Percentiles rank a stretch among this genome's conserved stretches.
Evolutionary conservation across 2,329 filamentous ascomycete species (phyloP).

Genomic region (Mollisia scopiformis): DNA sequence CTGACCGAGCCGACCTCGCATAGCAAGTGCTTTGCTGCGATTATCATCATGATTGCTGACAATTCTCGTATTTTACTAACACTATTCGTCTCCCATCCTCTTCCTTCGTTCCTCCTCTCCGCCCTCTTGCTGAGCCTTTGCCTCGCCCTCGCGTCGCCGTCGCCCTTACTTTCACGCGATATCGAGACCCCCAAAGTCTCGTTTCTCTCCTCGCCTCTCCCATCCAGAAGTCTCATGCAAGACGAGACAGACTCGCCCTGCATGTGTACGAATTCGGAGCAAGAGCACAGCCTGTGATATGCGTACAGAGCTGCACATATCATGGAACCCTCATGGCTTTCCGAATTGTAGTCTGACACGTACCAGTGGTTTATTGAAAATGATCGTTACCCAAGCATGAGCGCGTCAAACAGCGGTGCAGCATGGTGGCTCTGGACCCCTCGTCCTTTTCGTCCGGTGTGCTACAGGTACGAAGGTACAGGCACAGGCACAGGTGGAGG

Average conservation of each 20-base stretch:
- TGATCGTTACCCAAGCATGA: background rate
- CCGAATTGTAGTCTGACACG: slow-evolving; percentile 29
- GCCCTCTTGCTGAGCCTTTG: too few species aligned
- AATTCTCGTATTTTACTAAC: too few species aligned
- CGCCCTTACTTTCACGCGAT: background rate
- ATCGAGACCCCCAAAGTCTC: background rate
- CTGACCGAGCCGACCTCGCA: background rate
- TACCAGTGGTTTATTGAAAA: slow-evolving; percentile 11
- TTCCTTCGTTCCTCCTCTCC: too few species aligned
- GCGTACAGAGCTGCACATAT: background rate
- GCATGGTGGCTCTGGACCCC: too few species aligned
- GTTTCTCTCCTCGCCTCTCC: background rate
- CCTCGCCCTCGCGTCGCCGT: background rate
- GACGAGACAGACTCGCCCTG: slow-evolving; percentile 1
- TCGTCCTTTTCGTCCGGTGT: slow-evolving; percentile 3
- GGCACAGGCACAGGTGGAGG: too few species aligned
- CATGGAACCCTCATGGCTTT: slow-evolving; percentile 7
- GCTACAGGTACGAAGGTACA: background rate
- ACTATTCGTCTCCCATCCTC: too few species aligned
- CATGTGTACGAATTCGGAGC: slow-evolving; percentile 12
- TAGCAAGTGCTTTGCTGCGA: background rate
- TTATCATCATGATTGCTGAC: too few species aligned
- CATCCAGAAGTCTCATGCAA: background rate
- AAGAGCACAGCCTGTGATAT: slow-evolving; percentile 11
- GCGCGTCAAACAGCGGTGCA: background rate